phyloP scores from a whole-genome alignment of 345 rosid species.

The Dipteronia sinensis region DNA sequence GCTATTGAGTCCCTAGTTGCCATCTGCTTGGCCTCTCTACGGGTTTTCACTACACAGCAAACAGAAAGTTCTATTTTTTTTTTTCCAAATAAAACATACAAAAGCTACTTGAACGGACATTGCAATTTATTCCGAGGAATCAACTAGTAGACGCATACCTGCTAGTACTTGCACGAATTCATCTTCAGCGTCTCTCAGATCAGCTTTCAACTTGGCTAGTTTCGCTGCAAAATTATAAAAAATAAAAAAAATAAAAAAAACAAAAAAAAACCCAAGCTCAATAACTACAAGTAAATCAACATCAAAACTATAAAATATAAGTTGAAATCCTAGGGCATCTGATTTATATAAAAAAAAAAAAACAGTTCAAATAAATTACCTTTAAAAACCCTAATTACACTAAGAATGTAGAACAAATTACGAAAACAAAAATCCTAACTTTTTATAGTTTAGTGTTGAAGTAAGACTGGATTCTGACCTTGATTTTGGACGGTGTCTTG shows the following conservation, averaged over 20 bases:
- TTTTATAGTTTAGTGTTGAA: background rate
- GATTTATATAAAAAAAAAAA: slow-evolving; percentile 11
- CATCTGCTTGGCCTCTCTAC: slow-evolving; percentile 75
- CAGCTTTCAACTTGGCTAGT: slow-evolving; percentile 51
- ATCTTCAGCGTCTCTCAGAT: slow-evolving; percentile 78
- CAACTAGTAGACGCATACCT: slow-evolving; percentile 39
- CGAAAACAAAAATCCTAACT: slow-evolving; percentile 8
- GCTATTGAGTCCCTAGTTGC: slow-evolving; percentile 63
- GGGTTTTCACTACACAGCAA: slow-evolving; percentile 66
- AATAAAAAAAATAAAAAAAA: background rate
- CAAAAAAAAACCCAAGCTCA: background rate
- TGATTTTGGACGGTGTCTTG: slow-evolving; percentile 52
- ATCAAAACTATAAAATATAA: background rate
- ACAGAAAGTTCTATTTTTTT: slow-evolving; percentile 3
- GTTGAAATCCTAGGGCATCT: background rate
- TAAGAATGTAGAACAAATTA: background rate
- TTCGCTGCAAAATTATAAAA: slow-evolving; percentile 43
- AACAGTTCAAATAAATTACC: slow-evolving; percentile 16
- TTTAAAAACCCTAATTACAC: slow-evolving; percentile 30
- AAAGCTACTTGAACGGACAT: background rate
- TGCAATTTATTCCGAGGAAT: background rate
- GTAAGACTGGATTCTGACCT: slow-evolving; percentile 37
- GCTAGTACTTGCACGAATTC: slow-evolving; percentile 74
- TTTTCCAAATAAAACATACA: background rate
- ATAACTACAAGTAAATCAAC: background rate